Base-by-base conservation (phyloP, 2,329 filamentous ascomycete species). In the Xylariaceae sp. region DNA sequence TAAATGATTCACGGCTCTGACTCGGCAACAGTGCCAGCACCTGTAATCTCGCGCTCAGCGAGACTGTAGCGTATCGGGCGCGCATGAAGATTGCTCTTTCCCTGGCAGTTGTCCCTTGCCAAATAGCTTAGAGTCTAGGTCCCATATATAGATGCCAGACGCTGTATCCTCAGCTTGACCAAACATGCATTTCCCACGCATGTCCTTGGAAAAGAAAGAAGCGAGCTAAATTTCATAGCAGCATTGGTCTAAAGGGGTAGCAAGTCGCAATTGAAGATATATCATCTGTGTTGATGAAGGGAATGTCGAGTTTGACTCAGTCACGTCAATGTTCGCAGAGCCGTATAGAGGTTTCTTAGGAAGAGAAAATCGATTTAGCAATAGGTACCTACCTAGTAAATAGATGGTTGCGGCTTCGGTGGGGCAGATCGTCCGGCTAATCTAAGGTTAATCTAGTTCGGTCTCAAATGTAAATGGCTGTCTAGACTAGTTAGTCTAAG, bases 21-120 rank as follows among this genome's bases (percentile, higher is more conserved):
- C 55, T 63, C 59, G 37, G 61, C 59, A 18, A 61, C 90, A 80
- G 93, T 93, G 78, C 94, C 94, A 72, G 92, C 92, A 78, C 94
- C 91, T 76, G 90, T 96, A 81, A 99, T 97, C 89, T 99, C 99
- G 82, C 90, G 84, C 88, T 99, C 95, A 67, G 94, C 94, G 77
- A 97, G 86, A 76, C 90, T 89, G 84, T 92, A 79, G 99, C 90
- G 83, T 92, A 97, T 76, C 94, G 85, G 68, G 94, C 94, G 75
- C 91, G 91, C 68, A 99, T 92, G 72, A 99, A 91, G 71, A 99
- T 79, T 68, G 94, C n/a, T n/a, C n/a, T n/a, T n/a, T n/a, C n/a
- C n/a, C n/a, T 72, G 94, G 93, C 71, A 99, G 83, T 74, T 93
- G 88, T 79, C 95, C 94, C 88, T 99, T 99, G 77, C 94, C 94